phyloP scores from a whole-genome alignment of 83 land plant species.

The Thuja plicata region DNA sequence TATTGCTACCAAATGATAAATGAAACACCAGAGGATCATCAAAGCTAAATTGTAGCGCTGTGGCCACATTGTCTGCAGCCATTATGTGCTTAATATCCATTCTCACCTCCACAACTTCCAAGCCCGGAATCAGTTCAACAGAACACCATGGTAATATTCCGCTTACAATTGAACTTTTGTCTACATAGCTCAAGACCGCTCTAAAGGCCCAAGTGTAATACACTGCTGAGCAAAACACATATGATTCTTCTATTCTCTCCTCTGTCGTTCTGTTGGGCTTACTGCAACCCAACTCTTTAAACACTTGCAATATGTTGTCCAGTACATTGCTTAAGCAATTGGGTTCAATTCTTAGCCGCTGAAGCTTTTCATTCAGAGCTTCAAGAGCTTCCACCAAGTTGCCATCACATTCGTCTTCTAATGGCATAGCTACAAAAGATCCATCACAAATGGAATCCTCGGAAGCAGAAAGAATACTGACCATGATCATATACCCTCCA shows the following conservation, averaged over 20 bases:
- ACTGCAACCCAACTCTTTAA: not conserved
- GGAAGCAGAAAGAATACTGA: not conserved
- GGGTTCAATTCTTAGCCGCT: not conserved
- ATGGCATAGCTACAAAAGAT: not conserved
- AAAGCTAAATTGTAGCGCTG: not conserved
- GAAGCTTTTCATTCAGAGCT: not conserved
- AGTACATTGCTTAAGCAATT: not conserved
- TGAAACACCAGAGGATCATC: conserved; percentile 1
- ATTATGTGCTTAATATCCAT: not conserved
- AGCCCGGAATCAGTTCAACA: not conserved
- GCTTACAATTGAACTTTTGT: not conserved
- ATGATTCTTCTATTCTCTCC: not conserved
- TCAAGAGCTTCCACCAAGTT: not conserved
- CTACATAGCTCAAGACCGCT: not conserved
- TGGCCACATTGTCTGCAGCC: not conserved
- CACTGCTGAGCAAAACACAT: not conserved
- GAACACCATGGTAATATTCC: conserved; percentile 11
- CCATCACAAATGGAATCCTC: not conserved
- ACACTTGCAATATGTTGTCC: not conserved
- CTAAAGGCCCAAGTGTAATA: not conserved
- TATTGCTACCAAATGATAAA: not conserved
- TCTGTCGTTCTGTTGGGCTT: not conserved
- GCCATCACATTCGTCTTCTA: not conserved
- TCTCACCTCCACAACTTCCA: not conserved
- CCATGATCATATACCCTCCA: not conserved